Base-by-base conservation (phyloP, 768 basidiomycete species). In the Mycena vulgaris region DNA sequence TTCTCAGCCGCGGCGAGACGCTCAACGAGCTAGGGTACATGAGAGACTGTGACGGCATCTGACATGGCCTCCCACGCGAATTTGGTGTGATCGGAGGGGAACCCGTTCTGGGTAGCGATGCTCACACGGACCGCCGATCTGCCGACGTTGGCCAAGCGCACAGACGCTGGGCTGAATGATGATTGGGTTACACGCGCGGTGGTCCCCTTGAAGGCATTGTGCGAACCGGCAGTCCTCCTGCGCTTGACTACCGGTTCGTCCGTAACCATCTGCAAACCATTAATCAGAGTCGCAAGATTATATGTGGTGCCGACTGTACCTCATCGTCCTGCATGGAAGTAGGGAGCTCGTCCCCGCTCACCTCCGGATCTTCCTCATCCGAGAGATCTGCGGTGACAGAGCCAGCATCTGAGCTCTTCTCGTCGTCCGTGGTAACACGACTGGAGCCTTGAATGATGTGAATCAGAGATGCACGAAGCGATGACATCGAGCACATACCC, bases 121-220 rank as follows among this genome's bases (percentile, higher is more conserved):
- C 23, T 14, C 30, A 61, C 45, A 27, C 33, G 60, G 19, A 61
- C 60, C 2, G 33, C 60, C 13, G 13, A 13, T 25, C 47, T 33
- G 11, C 60, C 60, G 31, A 19, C 33, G 21, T 49, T 61, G 30
- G 60, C 60, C 1, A 61, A 23, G 35, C 30, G 60, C 30, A 49
- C 47, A 2, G 45, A 61, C 11, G 10, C 8, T 16, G 60, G 60
- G 19, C 47, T 61, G 23, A 61, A 61, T 0, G 23, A 25, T 2
- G 47, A 8, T 14, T 61, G 45, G 16, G 60, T 61, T 5, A 61
- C 60, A 5, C 60, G 60, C 3, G 33, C 14, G 53, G 53, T 28
- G 30, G 5, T 5, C 19, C 6, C 2, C 10, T 5, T n/a, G n/a
- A n/a, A n/a, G n/a, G n/a, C 53, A 4, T 35, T 53, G n/a, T 33